These are phyloP conservation scores for Fusarium nodosum DNA, from an alignment of 2,329 filamentous ascomycete species.

Conservation along the genomic window DNA sequence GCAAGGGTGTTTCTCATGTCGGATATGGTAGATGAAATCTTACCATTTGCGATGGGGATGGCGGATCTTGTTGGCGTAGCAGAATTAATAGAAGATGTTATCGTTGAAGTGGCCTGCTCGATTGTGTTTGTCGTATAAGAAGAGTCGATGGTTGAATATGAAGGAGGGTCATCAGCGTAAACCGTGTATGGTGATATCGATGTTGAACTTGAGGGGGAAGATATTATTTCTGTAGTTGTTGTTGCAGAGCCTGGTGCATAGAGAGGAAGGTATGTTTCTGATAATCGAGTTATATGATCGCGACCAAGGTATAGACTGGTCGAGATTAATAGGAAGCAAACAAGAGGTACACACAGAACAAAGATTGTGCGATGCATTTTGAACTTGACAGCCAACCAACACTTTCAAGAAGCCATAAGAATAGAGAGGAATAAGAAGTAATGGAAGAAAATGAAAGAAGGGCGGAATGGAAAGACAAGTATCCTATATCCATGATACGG, in stretches of 20 bases:
- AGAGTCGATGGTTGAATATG: conserved; percentile 12
- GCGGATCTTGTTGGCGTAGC: conserved; percentile 7
- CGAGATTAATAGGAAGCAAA: conserved; percentile 39
- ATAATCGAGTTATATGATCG: conserved; percentile 42
- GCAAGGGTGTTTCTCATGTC: not conserved
- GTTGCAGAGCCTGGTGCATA: conserved; percentile 7
- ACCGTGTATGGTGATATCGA: not conserved
- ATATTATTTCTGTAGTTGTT: conserved; percentile 10
- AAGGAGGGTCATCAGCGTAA: conserved; percentile 1
- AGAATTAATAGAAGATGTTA: not conserved
- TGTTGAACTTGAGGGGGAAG: not conserved
- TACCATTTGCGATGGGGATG: conserved; percentile 23
- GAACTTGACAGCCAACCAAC: not conserved
- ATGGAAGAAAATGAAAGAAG: not conserved
- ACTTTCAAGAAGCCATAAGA: conserved; percentile 2
- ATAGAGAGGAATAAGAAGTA: not conserved
- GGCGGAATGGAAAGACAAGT: conserved; percentile 7
- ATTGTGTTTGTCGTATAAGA: conserved; percentile 14
- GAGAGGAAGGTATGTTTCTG: conserved; percentile 35
- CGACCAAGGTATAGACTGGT: conserved; percentile 43
- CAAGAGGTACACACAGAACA: conserved; percentile 35
- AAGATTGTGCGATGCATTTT: conserved; percentile 44
- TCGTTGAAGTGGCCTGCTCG: conserved; percentile 5
- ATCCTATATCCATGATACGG: conserved; percentile 3
- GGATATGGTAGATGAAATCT: not conserved